A percentile compares a stretch with the other conserved stretches of the same genome.
Evolutionary conservation across 2,329 filamentous ascomycete species (phyloP).

Genomic region (Orbilia ellipsospora): DNA sequence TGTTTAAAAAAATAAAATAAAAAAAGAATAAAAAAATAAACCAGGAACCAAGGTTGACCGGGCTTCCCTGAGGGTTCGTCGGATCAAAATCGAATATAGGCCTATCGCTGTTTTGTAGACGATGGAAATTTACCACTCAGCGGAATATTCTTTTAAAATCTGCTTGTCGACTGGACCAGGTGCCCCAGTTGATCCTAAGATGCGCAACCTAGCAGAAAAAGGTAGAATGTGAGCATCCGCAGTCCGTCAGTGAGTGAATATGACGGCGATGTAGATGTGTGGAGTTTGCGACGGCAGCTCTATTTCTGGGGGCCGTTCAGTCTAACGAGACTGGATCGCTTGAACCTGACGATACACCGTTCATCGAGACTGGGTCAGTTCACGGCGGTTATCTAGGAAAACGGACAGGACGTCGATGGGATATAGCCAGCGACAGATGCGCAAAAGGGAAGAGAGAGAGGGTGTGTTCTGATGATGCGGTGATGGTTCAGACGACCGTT

Average conservation of each 20-base stretch:
- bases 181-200: slow-evolving; percentile 50
- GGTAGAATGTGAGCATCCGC: slow-evolving; percentile 23
- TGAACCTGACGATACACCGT: slow-evolving; percentile 11
- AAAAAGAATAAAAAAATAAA: slow-evolving; percentile 25
- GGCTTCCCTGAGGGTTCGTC: slow-evolving; percentile 52
- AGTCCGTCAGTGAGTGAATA: slow-evolving; percentile 2
- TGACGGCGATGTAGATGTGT: background rate
- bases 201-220: slow-evolving; percentile 26
- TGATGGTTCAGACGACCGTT: slow-evolving; percentile 25
- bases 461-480: slow-evolving; percentile 43
- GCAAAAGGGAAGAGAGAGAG: slow-evolving; percentile 26
- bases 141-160: slow-evolving; percentile 53
- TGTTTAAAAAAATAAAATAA: slow-evolving; percentile 25
- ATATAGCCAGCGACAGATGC: slow-evolving; percentile 24
- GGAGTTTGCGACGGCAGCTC: slow-evolving; percentile 3
- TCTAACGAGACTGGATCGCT: slow-evolving; percentile 40
- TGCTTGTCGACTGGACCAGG: slow-evolving; percentile 47
- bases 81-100: slow-evolving; percentile 50
- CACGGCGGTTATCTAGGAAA: slow-evolving; percentile 14
- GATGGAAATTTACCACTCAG: slow-evolving; percentile 33
- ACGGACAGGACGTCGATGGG: slow-evolving; percentile 9
- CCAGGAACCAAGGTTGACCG: slow-evolving; percentile 32
- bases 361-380: slow-evolving; percentile 14
- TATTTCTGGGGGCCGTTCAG: slow-evolving; percentile 13
- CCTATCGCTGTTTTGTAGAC: slow-evolving; percentile 47